These are phyloP conservation scores for Cyclocybe aegerita DNA, from an alignment of 768 basidiomycete species.

Conservation along the genomic window DNA sequence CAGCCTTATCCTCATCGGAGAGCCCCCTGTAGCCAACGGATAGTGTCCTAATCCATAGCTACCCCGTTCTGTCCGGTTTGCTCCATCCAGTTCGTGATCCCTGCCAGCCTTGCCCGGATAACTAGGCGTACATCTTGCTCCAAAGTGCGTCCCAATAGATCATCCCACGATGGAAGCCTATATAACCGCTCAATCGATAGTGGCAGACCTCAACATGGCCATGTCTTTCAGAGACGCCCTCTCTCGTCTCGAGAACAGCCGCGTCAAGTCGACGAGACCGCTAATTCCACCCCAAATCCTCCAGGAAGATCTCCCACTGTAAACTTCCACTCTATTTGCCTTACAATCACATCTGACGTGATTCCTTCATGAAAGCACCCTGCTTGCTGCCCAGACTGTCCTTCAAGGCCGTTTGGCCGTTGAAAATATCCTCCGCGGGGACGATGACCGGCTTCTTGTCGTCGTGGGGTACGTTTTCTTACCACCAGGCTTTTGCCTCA, in stretches of 20 bases:
- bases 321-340: slow-evolving; percentile 18
- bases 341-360: neutral
- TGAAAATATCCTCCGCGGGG: slow-evolving; percentile 78
- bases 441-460: slow-evolving; percentile 91
- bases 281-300: slow-evolving; percentile 94
- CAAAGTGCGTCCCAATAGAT: neutral
- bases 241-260: slow-evolving; percentile 78
- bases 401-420: slow-evolving; percentile 78
- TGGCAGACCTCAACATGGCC: slow-evolving; percentile 58
- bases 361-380: slow-evolving; percentile 45
- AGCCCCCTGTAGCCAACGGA: too few species aligned
- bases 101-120: too few species aligned
- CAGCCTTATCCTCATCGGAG: slow-evolving; percentile 1
- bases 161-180: slow-evolving; percentile 14
- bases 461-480: slow-evolving; percentile 71
- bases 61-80: too few species aligned
- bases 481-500: neutral
- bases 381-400: slow-evolving; percentile 84
- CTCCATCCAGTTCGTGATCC: too few species aligned
- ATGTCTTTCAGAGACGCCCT: slow-evolving; percentile 81
- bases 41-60: too few species aligned
- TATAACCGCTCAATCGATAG: slow-evolving; percentile 25
- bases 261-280: slow-evolving; percentile 85
- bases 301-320: slow-evolving; percentile 91
- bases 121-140: too few species aligned